Evolutionary conservation across 139 green algal species (phyloP), one percentile per base, ranked within the genome.

Genomic region (Chlorella vulgaris): DNA sequence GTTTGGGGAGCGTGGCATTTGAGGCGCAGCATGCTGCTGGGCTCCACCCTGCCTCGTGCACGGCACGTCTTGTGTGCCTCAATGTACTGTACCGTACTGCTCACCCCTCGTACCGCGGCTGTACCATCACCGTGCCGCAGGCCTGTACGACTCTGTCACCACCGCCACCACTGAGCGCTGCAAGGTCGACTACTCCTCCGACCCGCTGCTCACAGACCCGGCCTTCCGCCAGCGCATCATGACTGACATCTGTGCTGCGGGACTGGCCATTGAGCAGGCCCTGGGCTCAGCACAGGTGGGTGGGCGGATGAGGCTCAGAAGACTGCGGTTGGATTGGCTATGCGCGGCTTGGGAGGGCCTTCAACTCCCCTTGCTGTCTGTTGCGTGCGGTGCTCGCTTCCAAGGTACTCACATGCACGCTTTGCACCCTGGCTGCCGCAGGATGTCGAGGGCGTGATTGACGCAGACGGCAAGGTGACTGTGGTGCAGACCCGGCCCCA

Each of bases 401-500:
- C n/a, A 21, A 42, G 7, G 13, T 87, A 19, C 85, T 93, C 40
- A 88, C 81, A 26, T 86, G 18, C 8, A 26, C n/a, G 60, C 8
- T n/a, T n/a, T n/a, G n/a, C n/a, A n/a, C n/a, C n/a, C n/a, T n/a
- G n/a, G n/a, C 62, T 42, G 62, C 74, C 93, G 28, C 95, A 99
- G 88, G 96, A 99, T 81, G 91, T 99, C 58, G 97, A 99, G 87
- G 97, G 97, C 4, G 92, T 95, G 42, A 91, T 99, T 47, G 93
- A 90, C 43, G 82, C 84, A 0, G 93, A 99, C 53, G 93, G 92
- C 62, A 81, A 83, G 33, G 87, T 99, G 53, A 95, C 90, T 7
- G 91, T 99, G 6, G 97, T 99, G 81, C 97, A 99, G 91, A 99
- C 97, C 4, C 84, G 97, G 35, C 97, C 97, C 7, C 95, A 98